phyloP scores from a whole-genome alignment of 2,329 filamentous ascomycete species.

The Diaporthe destruens region DNA sequence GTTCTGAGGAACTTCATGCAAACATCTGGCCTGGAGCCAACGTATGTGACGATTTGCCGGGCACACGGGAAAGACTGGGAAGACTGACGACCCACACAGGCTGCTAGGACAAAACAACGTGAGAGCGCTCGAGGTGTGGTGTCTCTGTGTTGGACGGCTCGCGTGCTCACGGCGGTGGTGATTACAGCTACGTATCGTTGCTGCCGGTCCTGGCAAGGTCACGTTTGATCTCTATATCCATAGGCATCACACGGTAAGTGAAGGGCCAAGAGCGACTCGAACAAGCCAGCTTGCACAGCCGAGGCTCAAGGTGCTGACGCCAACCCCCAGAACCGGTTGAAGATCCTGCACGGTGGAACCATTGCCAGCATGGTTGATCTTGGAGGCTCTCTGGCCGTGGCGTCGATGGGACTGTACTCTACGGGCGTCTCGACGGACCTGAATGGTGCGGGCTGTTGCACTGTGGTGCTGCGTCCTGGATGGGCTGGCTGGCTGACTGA shows the following conservation, averaged over 20 bases:
- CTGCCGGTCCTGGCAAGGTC: conserved; percentile 75
- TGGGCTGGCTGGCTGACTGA: conserved; percentile 13
- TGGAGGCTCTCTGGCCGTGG: conserved; percentile 74
- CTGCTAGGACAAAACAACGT: conserved; percentile 37
- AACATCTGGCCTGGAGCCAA: conserved; percentile 89
- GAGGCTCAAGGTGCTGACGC: conserved; percentile 4
- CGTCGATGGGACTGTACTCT: conserved; percentile 71
- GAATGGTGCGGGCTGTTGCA: conserved; percentile 60
- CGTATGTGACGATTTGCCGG: conserved; percentile 63
- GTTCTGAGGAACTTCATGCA: conserved; percentile 88
- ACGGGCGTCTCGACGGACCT: conserved; percentile 76
- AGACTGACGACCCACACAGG: conserved; percentile 27
- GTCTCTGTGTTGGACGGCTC: no score
- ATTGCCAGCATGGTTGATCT: conserved; percentile 81
- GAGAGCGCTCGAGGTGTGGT: neutral
- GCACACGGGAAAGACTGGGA: neutral
- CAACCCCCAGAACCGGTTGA: conserved; percentile 76
- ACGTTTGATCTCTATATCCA: conserved; percentile 82
- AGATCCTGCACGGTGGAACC: conserved; percentile 82
- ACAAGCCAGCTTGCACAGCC: neutral
- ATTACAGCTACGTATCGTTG: conserved; percentile 73
- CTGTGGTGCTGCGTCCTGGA: neutral
- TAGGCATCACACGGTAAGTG: conserved; percentile 80
- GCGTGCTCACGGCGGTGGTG: neutral
- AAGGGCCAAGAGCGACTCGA: conserved; percentile 44